Evolutionary conservation across 164 flowering plant species (phyloP), one percentile per base, ranked within the genome.

Genomic region (Kingdonia uniflora): DNA sequence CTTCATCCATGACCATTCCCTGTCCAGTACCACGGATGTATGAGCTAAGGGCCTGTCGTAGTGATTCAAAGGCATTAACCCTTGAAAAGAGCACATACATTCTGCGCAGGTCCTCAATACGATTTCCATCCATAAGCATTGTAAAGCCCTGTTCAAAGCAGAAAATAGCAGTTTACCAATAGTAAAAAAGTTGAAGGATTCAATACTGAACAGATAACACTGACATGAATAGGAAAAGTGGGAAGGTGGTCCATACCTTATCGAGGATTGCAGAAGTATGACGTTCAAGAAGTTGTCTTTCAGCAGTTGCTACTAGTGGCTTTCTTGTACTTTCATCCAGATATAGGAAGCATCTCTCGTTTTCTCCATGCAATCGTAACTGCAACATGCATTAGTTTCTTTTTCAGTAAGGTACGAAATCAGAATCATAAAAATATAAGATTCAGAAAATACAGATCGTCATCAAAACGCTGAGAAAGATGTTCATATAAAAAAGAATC

Each of bases 321-420:
- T 80, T 94, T 60, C 87, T 83, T 13, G 99, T 94, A 60, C 75
- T 68, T 26, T 74, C 72, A 57, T 94, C 99, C 63, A 94, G 67
- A 70, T 89, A 94, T 24, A 83, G 74, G 40, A 85, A 61, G 56
- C 99, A 87, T 60, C 97, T 80, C 65, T 94, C 99, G 66, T 90
- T 80, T 64, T 94, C 99, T 71, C 87, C 99, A 65, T 89, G 92
- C 78, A 94, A 74, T 71, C 99, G 80, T 46, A 68, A 62, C 99
- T 94, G 94, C 59, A 68, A 62, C 35, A 60, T 0, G 8, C 14
- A 44, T 15, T 5, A n/a, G n/a, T n/a, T n/a, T n/a, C n/a, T n/a
- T n/a, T n/a, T n/a, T n/a, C n/a, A 44, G 21, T 5, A 17, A 44
- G 20, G 21, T 5, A 15, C 11, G 21, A 44, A 44, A 16, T 61